phyloP scores from a whole-genome alignment of 805 yeast species.

The Myxozyma lipomycoides region DNA sequence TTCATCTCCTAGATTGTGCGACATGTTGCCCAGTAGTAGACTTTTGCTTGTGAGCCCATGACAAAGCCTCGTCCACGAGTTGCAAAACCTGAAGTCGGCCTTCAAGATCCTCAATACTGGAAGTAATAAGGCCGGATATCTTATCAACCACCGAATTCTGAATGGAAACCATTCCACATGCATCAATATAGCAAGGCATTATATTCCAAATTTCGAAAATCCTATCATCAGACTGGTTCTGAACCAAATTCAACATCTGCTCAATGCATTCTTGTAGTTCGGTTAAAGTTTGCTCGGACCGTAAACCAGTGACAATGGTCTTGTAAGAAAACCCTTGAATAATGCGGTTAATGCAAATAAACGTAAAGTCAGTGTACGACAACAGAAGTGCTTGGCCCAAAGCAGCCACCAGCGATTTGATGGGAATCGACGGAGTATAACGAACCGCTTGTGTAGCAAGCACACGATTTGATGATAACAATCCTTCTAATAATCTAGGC shows the following conservation, averaged over 20 bases:
- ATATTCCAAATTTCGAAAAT: constrained; percentile 13
- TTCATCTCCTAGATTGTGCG: too few relatives aligned
- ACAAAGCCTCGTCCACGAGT: constrained; percentile 19
- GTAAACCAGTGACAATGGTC: constrained; percentile 7
- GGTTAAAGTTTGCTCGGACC: neutral
- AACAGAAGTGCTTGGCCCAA: neutral
- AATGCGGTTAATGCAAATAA: constrained; percentile 1
- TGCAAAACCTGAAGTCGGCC: constrained; percentile 17
- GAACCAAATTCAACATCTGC: neutral
- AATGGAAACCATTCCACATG: constrained; percentile 21
- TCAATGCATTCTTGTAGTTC: constrained; percentile 8
- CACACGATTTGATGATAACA: constrained; percentile 41
- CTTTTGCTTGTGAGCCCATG: constrained; percentile 2
- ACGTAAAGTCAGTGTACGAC: neutral
- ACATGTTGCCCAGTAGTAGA: too few relatives aligned
- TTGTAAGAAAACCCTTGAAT: constrained; percentile 12
- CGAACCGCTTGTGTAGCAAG: constrained; percentile 3
- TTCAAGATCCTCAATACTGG: constrained; percentile 17
- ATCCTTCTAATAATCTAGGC: constrained; percentile 49
- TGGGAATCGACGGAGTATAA: constrained; percentile 4
- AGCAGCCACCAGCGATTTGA: constrained; percentile 1
- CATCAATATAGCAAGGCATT: constrained; percentile 18
- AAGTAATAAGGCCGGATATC: constrained; percentile 6
- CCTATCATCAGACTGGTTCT: neutral
- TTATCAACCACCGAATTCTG: constrained; percentile 1